Percentiles rank a stretch among this genome's conserved stretches.
Evolutionary conservation across 352 stramenopile species (phyloP).

Genomic region (Nothophytophthora sp.): DNA sequence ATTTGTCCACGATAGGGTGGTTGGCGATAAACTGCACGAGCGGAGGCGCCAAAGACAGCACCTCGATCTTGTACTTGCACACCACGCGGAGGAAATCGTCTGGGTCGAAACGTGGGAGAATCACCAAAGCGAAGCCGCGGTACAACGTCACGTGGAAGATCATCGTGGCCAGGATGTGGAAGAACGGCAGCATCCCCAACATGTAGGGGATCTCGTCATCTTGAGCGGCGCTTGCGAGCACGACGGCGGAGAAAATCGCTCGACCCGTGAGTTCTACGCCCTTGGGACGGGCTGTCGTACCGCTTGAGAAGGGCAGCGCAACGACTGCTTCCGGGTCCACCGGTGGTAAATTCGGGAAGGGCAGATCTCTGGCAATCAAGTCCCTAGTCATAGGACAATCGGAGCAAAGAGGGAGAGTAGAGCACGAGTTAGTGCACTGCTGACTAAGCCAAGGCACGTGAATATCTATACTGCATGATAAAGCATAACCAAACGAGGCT

Average conservation of each 20-base stretch:
- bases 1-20: slow-evolving; percentile 87
- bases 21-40: slow-evolving; percentile 82
- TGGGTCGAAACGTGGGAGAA: slow-evolving; percentile 88
- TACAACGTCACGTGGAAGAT: slow-evolving; percentile 73
- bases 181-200: slow-evolving; percentile 85
- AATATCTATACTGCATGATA: not conserved
- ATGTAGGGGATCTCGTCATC: slow-evolving; percentile 38
- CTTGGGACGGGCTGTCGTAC: slow-evolving; percentile 91
- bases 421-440: not conserved
- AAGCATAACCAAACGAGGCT: not conserved
- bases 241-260: slow-evolving; percentile 78
- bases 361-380: slow-evolving; percentile 23
- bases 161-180: slow-evolving; percentile 90
- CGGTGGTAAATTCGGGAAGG: slow-evolving; percentile 25
- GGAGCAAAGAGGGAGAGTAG: not conserved
- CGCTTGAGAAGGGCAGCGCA: slow-evolving; percentile 90
- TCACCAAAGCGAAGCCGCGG: slow-evolving; percentile 68
- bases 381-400: slow-evolving; percentile 46
- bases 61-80: slow-evolving; percentile 58
- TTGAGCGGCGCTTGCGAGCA: slow-evolving; percentile 50
- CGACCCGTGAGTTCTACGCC: slow-evolving; percentile 87
- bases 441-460: not conserved
- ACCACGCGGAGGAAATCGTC: slow-evolving; percentile 82
- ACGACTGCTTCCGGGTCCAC: slow-evolving; percentile 24
- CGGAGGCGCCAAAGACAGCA: slow-evolving; percentile 78